phyloP scores from a whole-genome alignment of 768 basidiomycete species.

The Boletus huronensis region DNA sequence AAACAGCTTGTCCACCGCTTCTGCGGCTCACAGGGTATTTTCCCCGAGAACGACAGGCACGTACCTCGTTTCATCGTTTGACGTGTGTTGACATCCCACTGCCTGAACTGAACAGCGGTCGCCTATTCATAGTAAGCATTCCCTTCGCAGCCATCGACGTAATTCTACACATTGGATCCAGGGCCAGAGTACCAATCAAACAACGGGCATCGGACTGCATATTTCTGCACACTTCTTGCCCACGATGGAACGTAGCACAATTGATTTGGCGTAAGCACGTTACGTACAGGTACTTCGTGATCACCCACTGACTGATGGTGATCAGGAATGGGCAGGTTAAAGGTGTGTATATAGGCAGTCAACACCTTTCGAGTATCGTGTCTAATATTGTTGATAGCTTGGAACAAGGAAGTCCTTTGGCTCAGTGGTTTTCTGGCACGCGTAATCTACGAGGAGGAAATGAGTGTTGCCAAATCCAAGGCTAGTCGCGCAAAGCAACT shows the following conservation, averaged over 20 bases:
- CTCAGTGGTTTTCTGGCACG: constrained; percentile 81
- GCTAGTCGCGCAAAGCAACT: neutral
- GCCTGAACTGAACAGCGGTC: constrained; percentile 1
- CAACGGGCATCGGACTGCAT: constrained; percentile 67
- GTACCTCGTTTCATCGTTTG: neutral
- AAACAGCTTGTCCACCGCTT: neutral
- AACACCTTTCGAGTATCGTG: neutral
- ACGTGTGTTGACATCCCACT: neutral
- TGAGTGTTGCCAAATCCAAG: constrained; percentile 29
- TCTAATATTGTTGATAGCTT: constrained; percentile 42
- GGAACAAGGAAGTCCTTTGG: constrained; percentile 87
- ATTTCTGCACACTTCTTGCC: constrained; percentile 85
- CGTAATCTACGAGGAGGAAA: constrained; percentile 79
- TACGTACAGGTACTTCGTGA: neutral
- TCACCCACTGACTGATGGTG: neutral
- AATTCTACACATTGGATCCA: constrained; percentile 21
- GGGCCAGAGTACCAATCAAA: constrained; percentile 90
- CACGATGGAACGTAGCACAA: constrained; percentile 90
- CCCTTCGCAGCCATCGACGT: neutral
- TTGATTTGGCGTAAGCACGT: constrained; percentile 71
- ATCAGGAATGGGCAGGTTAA: constrained; percentile 80
- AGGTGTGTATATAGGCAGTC: constrained; percentile 38
- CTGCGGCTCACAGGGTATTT: constrained; percentile 1
- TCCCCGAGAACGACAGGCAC: constrained; percentile 2
- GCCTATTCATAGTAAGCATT: constrained; percentile 12